These are phyloP conservation scores for Phytophthora citricola DNA, from an alignment of 352 stramenopile species.

Conservation along the genomic window DNA sequence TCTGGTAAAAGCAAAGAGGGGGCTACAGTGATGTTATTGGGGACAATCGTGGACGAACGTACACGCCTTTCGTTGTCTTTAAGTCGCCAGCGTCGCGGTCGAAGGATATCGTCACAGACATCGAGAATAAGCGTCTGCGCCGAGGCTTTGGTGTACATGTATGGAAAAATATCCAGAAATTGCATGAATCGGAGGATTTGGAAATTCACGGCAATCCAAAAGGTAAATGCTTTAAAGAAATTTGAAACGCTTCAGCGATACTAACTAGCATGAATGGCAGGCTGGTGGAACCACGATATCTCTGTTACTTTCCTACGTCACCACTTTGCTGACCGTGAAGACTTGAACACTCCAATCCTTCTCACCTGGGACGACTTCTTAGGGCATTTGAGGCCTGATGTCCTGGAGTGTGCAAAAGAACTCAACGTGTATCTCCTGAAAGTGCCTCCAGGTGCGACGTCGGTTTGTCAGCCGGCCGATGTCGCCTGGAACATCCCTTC, in stretches of 20 bases:
- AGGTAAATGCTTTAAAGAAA: background rate
- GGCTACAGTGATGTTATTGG: constrained; percentile 3
- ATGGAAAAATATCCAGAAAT: background rate
- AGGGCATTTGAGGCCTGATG: background rate
- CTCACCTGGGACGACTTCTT: constrained; percentile 13
- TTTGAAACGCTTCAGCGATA: background rate
- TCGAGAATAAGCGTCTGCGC: background rate
- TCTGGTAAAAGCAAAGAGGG: constrained; percentile 9
- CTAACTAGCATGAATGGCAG: background rate
- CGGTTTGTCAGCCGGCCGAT: constrained; percentile 8
- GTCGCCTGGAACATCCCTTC: background rate
- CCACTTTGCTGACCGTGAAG: background rate
- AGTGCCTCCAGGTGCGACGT: background rate
- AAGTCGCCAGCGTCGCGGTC: background rate
- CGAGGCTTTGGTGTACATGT: background rate
- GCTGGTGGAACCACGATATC: background rate
- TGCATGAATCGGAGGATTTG: background rate
- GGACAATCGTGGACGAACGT: constrained; percentile 1
- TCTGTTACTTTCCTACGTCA: background rate
- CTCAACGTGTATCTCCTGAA: background rate
- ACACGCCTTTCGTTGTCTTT: constrained; percentile 3
- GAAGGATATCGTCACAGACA: background rate
- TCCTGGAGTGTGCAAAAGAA: background rate
- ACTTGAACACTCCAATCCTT: background rate
- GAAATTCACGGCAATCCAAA: constrained; percentile 5